Evolutionary conservation across 2,329 filamentous ascomycete genomes (phyloP), one percentile per base, ranked within the genome.

Genomic region (Blastomyces silverae): DNA sequence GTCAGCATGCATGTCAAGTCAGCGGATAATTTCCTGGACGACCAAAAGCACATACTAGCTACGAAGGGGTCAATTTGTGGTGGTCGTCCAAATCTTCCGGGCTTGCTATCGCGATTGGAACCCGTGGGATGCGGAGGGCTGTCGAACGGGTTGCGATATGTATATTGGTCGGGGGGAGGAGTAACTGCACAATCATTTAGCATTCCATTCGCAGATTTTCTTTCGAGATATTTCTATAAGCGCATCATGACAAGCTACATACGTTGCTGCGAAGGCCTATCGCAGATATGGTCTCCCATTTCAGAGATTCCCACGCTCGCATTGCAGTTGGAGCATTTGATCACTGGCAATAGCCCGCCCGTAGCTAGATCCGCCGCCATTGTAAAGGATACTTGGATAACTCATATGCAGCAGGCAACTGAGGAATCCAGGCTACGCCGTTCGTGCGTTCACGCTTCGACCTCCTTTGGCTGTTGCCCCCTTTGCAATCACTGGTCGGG

Each of bases 311-410:
- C 88, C 66, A 96, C 90, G 71, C 92, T 85, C 52, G 80, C 77
- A 52, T 86, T 85, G 74, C 91, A 96, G 79, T 83, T 87, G 63
- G 91, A 95, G 78, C 91, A 96, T 82, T 93, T 96, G 78, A 96
- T 90, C 31, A 87, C 87, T 73, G 91, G 90, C 80, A 94, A 81
- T 69, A 92, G 86, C 76, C 84, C 83, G 75, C 86, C 88, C 75
- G 86, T 34, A 50, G 13, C n/a, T 25, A 39, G 61, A 55, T 62
- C 61, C 48, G 48, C 48, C 48, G 8, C 61, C 61, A 62, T 62
- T 62, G n/a, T 44, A 20, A 62, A 44, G 4, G 31, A 22, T 5
- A 25, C 15, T 42, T 61, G 44, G 42, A 61, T 61, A 61, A 61
- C 42, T 61, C 58, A 61, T 61, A 42, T 61, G 58, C 39, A 28